Conservation (phyloP, 208 protist genomes). For the Wallacemonas sp. region DNA sequence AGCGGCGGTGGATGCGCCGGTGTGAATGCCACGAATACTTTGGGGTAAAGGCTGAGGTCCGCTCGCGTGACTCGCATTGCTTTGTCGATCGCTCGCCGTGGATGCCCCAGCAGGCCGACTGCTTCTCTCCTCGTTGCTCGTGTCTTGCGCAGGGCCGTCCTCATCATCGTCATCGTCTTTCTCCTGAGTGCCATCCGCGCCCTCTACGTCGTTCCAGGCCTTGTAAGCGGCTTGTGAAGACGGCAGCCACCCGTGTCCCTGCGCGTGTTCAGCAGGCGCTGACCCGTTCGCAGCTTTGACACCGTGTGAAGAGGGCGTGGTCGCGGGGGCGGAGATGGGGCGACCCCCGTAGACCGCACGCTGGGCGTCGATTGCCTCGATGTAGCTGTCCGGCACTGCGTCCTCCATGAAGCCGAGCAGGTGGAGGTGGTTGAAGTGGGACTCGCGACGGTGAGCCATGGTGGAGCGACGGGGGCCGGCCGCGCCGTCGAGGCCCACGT, state of each 20-base stretch:
- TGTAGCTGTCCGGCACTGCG: constrained; percentile 28
- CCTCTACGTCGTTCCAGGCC: too few relatives aligned
- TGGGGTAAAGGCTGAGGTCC: background rate
- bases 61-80: background rate
- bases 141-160: background rate
- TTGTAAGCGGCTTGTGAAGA: too few relatives aligned
- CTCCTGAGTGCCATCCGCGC: too few relatives aligned
- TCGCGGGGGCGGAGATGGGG: constrained; percentile 19
- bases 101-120: background rate
- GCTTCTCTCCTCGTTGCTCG: background rate
- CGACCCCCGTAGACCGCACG: background rate
- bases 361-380: constrained; percentile 14
- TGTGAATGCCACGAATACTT: too few relatives aligned
- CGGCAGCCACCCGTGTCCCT: too few relatives aligned
- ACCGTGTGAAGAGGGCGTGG: background rate
- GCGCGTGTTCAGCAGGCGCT: background rate
- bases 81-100: background rate
- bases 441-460: background rate
- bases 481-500: constrained; percentile 1
- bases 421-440: constrained; percentile 33
- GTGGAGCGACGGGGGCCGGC: background rate
- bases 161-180: constrained; percentile 2
- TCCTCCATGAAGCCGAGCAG: constrained; percentile 82
- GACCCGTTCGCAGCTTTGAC: background rate
- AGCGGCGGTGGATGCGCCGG: background rate